Base-by-base conservation (phyloP, 2,329 filamentous ascomycete species). In the Alternaria tenuissima region DNA sequence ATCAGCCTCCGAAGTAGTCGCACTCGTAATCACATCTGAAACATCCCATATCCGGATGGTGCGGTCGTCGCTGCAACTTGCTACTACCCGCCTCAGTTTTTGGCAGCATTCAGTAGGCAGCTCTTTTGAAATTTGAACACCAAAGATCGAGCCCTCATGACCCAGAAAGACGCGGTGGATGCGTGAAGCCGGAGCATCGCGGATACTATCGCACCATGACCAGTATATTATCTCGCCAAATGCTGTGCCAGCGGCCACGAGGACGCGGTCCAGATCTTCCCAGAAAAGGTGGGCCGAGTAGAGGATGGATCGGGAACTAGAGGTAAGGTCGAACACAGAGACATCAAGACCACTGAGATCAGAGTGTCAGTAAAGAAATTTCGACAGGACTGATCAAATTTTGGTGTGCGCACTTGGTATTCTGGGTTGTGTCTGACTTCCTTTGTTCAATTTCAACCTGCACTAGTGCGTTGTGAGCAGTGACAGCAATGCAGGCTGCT, bases 171-270 rank as follows among this genome's bases (percentile, higher is more conserved):
- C 82, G 64, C 85, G 83, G 67, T 88, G 85, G 14, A 85, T 81
- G 5, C 76, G 79, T 14, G 80, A 76, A 16, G 34, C 36, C 4
- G 68, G 42, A 7, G 52, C 60, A 11, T 48, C 52, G 34, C 59
- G 47, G 30, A 57, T 28, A 3, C 66, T 63, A n/a, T 84, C 68
- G 47, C 81, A 79, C 68, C 88, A 93, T 65, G 89, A 91, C 95
- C 95, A 98, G 16, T 96, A 86, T 38, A 97, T 84, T 34, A 99
- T 91, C 77, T 98, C 94, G 3, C 95, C 95, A 78, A 98, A 98
- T 1, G 94, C 93, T 0, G 95, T 98, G 1, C 95, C 95, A 3
- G 91, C 91, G 7, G 93, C 92, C 52, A 97, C 86, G 20, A 97
- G 84, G 46, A 96, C 82, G 52, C 83, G 82, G 44, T 83, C 81